Percentiles rank a stretch among this genome's conserved stretches.
Evolutionary conservation across 2,329 filamentous ascomycete species (phyloP).

Genomic region (Cyphellophora europaea): DNA sequence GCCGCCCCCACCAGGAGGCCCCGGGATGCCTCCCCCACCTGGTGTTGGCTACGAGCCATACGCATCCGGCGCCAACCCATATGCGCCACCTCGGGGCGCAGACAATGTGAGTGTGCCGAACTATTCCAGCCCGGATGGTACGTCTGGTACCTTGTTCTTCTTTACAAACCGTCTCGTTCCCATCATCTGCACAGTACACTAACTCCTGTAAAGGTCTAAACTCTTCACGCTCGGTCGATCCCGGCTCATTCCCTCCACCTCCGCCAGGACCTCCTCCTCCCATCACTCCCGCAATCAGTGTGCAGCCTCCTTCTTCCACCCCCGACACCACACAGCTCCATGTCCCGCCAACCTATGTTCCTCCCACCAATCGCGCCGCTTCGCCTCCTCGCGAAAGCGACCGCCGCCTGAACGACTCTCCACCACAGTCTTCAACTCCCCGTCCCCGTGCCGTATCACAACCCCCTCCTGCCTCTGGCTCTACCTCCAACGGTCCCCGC

Average conservation of each 20-base stretch:
- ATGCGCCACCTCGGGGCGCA: constrained; percentile 29
- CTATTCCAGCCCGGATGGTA: constrained; percentile 31
- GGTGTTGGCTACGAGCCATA: constrained; percentile 18
- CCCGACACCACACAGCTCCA: neutral
- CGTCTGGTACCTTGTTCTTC: constrained; percentile 19
- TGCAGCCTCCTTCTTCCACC: constrained; percentile 11
- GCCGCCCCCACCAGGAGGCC: constrained; percentile 29
- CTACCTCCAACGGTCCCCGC: constrained; percentile 4
- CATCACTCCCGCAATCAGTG: constrained; percentile 7
- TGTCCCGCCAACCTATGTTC: constrained; percentile 3
- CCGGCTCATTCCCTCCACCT: constrained; percentile 5
- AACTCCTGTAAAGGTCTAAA: too few species aligned
- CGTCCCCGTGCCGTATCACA: constrained; percentile 3
- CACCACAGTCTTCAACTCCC: constrained; percentile 3
- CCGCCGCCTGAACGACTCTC: neutral
- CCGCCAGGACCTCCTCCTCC: constrained; percentile 6
- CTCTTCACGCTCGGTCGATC: constrained; percentile 9
- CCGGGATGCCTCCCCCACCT: constrained; percentile 17
- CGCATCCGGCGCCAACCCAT: constrained; percentile 29
- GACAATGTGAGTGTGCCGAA: constrained; percentile 41
- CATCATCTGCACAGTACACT: too few species aligned
- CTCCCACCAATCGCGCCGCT: constrained; percentile 5
- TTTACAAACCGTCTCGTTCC: too few species aligned
- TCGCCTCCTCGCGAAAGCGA: constrained; percentile 3
- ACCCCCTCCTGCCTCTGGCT: constrained; percentile 8